A percentile compares a stretch with the other conserved stretches of the same genome.
phyloP scores from a whole-genome alignment of 352 stramenopile genomes.

The Pythium utonaiense region DNA sequence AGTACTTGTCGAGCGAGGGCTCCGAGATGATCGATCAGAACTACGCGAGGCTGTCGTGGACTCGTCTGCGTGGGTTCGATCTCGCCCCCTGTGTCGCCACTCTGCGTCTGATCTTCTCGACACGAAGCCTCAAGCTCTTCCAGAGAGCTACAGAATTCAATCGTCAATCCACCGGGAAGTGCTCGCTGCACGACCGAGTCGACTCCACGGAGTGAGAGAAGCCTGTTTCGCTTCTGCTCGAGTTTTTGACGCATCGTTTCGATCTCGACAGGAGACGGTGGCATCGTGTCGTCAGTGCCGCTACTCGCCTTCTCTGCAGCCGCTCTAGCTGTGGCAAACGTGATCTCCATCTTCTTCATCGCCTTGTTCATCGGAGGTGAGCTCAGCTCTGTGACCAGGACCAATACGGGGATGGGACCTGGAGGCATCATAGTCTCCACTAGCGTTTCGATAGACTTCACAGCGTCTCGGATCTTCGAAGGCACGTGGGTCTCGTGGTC shows the following conservation, averaged over 20 bases:
- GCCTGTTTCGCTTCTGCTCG: conserved; percentile 4
- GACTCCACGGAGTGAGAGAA: conserved; percentile 32
- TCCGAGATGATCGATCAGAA: conserved; percentile 43
- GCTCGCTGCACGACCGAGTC: conserved; percentile 37
- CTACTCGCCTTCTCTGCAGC: background rate
- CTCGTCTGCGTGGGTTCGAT: background rate
- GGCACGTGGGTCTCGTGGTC: conserved; percentile 44
- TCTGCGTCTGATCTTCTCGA: background rate
- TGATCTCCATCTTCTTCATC: conserved; percentile 30
- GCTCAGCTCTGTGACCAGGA: conserved; percentile 51
- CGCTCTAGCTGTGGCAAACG: background rate
- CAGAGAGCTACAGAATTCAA: conserved; percentile 32
- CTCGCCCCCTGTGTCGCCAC: background rate
- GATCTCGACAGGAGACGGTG: conserved; percentile 22
- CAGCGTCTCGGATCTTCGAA: conserved; percentile 26
- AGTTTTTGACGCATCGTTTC: conserved; percentile 11
- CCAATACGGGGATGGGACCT: conserved; percentile 20
- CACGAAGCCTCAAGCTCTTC: conserved; percentile 3
- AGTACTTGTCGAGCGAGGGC: conserved; percentile 13
- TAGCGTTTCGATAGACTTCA: conserved; percentile 27
- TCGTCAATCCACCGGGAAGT: conserved; percentile 15
- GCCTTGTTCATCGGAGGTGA: conserved; percentile 44
- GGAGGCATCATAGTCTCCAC: conserved; percentile 6
- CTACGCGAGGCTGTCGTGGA: conserved; percentile 21
- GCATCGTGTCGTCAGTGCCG: background rate